Conservation (phyloP, 2,329 filamentous ascomycete genomes). For the Ophiostoma ips region DNA sequence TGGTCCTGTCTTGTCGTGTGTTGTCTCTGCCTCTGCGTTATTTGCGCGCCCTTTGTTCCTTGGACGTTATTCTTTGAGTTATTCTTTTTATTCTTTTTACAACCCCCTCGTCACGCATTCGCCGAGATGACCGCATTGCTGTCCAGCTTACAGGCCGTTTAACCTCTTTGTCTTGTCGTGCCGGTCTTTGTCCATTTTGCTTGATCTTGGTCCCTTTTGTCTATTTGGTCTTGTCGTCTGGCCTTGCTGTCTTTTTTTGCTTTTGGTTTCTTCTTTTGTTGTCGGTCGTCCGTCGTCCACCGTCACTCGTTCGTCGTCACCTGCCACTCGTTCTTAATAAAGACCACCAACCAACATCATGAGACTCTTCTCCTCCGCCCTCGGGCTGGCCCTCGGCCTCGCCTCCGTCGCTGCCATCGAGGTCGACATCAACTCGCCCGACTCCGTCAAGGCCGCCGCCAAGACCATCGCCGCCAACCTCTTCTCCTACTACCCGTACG, state of each 20-base stretch:
- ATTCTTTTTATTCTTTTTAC: too few species aligned
- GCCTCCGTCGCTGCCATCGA: conserved; percentile 5
- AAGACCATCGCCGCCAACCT: conserved; percentile 34
- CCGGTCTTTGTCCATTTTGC: too few species aligned
- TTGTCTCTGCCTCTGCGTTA: too few species aligned
- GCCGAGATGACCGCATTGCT: too few species aligned
- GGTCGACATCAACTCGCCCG: conserved; percentile 15
- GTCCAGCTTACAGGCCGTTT: too few species aligned
- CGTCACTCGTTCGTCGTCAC: background rate
- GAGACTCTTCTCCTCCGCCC: conserved; percentile 1
- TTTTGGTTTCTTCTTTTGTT: background rate
- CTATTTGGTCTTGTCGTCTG: background rate
- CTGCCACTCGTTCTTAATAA: background rate
- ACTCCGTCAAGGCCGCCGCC: conserved; percentile 31
- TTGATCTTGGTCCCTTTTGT: too few species aligned
- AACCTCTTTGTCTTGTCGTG: too few species aligned
- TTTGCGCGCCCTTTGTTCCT: too few species aligned
- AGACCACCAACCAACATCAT: background rate
- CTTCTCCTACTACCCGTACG: conserved; percentile 36
- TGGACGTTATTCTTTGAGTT: too few species aligned
- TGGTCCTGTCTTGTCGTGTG: too few species aligned
- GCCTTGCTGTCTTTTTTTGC: too few species aligned
- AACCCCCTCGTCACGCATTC: too few species aligned
- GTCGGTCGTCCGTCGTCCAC: background rate
- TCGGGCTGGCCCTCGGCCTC: background rate